phyloP scores from a whole-genome alignment of 2,329 filamentous ascomycete genomes.

The Curvularia verruculosa region DNA sequence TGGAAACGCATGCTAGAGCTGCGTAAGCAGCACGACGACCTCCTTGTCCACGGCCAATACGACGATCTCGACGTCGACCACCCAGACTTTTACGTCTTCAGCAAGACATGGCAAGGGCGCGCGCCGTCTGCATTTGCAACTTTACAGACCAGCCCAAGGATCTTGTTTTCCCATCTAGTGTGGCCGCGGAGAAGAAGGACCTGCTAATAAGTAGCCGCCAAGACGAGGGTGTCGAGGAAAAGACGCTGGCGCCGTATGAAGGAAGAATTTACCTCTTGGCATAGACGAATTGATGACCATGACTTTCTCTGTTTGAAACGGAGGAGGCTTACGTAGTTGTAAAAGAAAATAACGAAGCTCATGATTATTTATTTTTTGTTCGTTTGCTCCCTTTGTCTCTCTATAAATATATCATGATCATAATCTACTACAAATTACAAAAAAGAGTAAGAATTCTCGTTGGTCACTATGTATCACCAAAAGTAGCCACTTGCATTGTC shows the following conservation, averaged over 20 bases:
- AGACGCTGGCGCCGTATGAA: slow-evolving; percentile 34
- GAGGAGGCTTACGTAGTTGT: not conserved
- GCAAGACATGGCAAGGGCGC: slow-evolving; percentile 40
- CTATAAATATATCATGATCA: not conserved
- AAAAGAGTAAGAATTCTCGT: not conserved
- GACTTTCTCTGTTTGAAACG: not conserved
- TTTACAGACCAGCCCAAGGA: slow-evolving; percentile 42
- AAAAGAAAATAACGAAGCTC: not conserved
- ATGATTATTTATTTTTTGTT: not conserved
- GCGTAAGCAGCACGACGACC: slow-evolving; percentile 62
- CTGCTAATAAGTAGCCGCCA: slow-evolving; percentile 34
- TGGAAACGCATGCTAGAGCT: slow-evolving; percentile 64
- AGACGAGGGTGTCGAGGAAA: slow-evolving; percentile 21
- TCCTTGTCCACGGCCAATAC: slow-evolving; percentile 68
- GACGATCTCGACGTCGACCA: slow-evolving; percentile 57
- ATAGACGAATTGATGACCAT: not conserved
- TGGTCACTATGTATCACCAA: slow-evolving; percentile 10
- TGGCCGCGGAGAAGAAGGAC: slow-evolving; percentile 39
- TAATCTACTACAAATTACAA: not conserved
- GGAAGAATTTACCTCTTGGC: slow-evolving; percentile 39
- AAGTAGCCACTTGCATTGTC: slow-evolving; percentile 27
- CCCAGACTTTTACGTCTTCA: slow-evolving; percentile 63
- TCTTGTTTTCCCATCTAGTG: slow-evolving; percentile 42
- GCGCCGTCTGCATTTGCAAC: slow-evolving; percentile 43
- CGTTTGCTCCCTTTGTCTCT: not conserved